phyloP scores from a whole-genome alignment of 1,139 yeast genomes.

The Taiozyma sp. region DNA sequence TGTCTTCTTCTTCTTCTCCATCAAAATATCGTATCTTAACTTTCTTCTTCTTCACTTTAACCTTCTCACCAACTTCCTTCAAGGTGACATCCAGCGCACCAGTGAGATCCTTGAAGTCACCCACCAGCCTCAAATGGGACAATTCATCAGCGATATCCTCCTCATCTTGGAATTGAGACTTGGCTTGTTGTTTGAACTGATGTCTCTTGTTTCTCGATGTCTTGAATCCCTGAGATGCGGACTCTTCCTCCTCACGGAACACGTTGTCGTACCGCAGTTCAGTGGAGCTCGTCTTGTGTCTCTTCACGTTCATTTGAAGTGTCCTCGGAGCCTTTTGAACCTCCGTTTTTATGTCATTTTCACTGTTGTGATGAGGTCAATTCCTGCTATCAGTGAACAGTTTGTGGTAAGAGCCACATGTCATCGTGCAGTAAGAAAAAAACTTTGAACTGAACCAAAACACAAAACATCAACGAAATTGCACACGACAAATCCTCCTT shows the following conservation, averaged over 20 bases:
- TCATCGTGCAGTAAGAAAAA: too few relatives aligned
- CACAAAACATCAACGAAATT: too few relatives aligned
- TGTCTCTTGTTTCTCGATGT: constrained; percentile 11
- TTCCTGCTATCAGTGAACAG: too few relatives aligned
- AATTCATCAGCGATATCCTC: constrained; percentile 13
- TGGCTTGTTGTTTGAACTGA: constrained; percentile 8
- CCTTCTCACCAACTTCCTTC: constrained; percentile 2
- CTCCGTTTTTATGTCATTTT: too few relatives aligned
- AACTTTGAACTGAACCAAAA: too few relatives aligned
- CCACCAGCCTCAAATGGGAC: constrained; percentile 2
- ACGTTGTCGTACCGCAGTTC: constrained; percentile 10
- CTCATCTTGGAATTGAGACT: constrained; percentile 17
- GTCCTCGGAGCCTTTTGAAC: too few relatives aligned
- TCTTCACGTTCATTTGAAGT: neutral
- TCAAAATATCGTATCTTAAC: constrained; percentile 11
- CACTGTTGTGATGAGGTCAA: too few relatives aligned
- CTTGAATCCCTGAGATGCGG: constrained; percentile 6
- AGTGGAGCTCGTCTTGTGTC: constrained; percentile 3
- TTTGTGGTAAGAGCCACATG: too few relatives aligned
- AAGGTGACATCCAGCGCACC: constrained; percentile 3
- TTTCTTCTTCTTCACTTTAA: constrained; percentile 6
- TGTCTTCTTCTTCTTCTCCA: constrained; percentile 7
- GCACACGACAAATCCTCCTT: too few relatives aligned
- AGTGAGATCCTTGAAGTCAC: constrained; percentile 7
- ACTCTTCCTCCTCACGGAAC: neutral